Conservation (phyloP, 306 rosid species). For the Purshia tridentata region DNA sequence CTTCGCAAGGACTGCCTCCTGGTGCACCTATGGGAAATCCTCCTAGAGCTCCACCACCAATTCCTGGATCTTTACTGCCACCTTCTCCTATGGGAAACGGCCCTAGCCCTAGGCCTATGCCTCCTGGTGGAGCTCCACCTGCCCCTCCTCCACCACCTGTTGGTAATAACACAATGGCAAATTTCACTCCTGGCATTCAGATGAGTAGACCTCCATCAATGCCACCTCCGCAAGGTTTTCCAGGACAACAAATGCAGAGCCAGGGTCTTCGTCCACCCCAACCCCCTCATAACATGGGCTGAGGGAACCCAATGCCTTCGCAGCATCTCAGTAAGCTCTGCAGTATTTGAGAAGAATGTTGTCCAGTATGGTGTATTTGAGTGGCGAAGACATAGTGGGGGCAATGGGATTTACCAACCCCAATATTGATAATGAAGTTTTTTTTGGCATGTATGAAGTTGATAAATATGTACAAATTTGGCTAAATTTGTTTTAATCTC, state of each 20-base stretch:
- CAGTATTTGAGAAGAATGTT: neutral
- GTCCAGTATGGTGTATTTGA: neutral
- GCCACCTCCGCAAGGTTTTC: slow-evolving; percentile 85
- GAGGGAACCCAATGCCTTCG: slow-evolving; percentile 16
- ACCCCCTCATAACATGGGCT: slow-evolving; percentile 69
- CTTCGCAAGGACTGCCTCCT: slow-evolving; percentile 69
- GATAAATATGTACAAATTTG: too few species aligned
- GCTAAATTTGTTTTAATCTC: too few species aligned
- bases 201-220: slow-evolving; percentile 60
- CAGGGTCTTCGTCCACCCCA: slow-evolving; percentile 58
- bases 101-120: slow-evolving; percentile 80
- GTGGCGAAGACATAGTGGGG: too few species aligned
- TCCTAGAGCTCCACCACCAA: slow-evolving; percentile 74
- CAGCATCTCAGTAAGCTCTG: slow-evolving; percentile 8
- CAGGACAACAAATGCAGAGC: slow-evolving; percentile 51
- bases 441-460: too few species aligned
- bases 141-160: slow-evolving; percentile 78
- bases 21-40: slow-evolving; percentile 69
- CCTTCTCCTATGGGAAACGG: slow-evolving; percentile 83
- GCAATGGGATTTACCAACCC: too few species aligned
- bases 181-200: slow-evolving; percentile 58
- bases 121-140: slow-evolving; percentile 74
- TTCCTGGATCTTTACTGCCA: slow-evolving; percentile 70
- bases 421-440: too few species aligned
- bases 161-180: slow-evolving; percentile 45